These are phyloP conservation scores for Gossypium raimondii DNA, from an alignment of 345 rosid species.

Conservation along the genomic window DNA sequence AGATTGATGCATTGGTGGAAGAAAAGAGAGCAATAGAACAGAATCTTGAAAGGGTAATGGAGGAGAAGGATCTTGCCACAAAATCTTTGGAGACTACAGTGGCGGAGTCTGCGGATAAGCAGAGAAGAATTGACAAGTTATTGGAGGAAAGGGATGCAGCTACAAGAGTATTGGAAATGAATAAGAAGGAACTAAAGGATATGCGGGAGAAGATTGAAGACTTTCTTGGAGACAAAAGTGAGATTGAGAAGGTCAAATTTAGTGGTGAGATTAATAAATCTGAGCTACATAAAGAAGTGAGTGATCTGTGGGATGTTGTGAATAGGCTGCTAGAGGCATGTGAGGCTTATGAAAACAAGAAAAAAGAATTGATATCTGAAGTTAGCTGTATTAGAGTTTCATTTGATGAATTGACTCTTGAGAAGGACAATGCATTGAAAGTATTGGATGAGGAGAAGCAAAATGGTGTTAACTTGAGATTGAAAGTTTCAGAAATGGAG, in stretches of 20 bases:
- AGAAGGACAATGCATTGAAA: constrained; percentile 40
- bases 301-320: constrained; percentile 27
- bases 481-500: constrained; percentile 37
- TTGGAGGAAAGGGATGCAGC: constrained; percentile 36
- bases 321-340: constrained; percentile 29
- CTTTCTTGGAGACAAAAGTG: constrained; percentile 41
- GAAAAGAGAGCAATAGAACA: constrained; percentile 35
- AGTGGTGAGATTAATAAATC: constrained; percentile 38
- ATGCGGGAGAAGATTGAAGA: constrained; percentile 32
- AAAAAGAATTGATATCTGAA: constrained; percentile 29
- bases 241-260: constrained; percentile 36
- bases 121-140: constrained; percentile 30
- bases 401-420: constrained; percentile 25
- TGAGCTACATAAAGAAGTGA: constrained; percentile 34
- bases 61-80: constrained; percentile 26
- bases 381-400: constrained; percentile 26
- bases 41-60: constrained; percentile 28
- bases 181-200: constrained; percentile 18
- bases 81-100: constrained; percentile 20
- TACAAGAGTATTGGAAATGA: constrained; percentile 1
- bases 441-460: constrained; percentile 42
- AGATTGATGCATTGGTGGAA: constrained; percentile 35
- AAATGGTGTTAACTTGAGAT: constrained; percentile 29
- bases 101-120: constrained; percentile 31
- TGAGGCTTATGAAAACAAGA: constrained; percentile 31